These are phyloP conservation scores for Epichloe typhina DNA, from an alignment of 2,329 filamentous ascomycete species.

Conservation along the genomic window DNA sequence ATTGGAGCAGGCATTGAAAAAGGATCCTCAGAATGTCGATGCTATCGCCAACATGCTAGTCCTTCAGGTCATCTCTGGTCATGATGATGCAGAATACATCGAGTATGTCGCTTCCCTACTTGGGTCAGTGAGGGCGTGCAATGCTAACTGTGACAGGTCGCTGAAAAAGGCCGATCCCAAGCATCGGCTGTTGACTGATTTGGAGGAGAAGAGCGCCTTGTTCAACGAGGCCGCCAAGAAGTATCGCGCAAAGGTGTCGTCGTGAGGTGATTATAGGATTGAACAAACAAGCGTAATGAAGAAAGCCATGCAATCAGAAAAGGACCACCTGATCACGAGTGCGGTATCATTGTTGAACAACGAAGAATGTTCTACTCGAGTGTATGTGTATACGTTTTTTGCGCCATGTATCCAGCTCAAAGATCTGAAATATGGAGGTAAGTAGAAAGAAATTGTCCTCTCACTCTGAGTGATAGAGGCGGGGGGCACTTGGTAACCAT, in stretches of 20 bases:
- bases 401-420: background rate
- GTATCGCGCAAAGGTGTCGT: slow-evolving; percentile 71
- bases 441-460: too few relatives aligned
- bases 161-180: slow-evolving; percentile 47
- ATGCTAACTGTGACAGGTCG: slow-evolving; percentile 28
- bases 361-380: too few relatives aligned
- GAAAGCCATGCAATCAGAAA: background rate
- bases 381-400: background rate
- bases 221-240: slow-evolving; percentile 81
- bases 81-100: slow-evolving; percentile 49
- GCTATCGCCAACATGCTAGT: slow-evolving; percentile 77
- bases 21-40: slow-evolving; percentile 57
- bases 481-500: too few relatives aligned
- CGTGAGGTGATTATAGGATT: slow-evolving; percentile 15
- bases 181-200: slow-evolving; percentile 59
- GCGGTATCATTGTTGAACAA: background rate
- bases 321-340: too few relatives aligned
- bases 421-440: background rate
- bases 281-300: slow-evolving; percentile 18
- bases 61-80: slow-evolving; percentile 63
- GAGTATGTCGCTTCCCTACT: slow-evolving; percentile 36
- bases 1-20: slow-evolving; percentile 63
- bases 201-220: slow-evolving; percentile 72
- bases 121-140: background rate
- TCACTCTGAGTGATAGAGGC: too few relatives aligned